Evolutionary conservation across 257 asterid species (phyloP).

Genomic region (Capsicum chinense): DNA sequence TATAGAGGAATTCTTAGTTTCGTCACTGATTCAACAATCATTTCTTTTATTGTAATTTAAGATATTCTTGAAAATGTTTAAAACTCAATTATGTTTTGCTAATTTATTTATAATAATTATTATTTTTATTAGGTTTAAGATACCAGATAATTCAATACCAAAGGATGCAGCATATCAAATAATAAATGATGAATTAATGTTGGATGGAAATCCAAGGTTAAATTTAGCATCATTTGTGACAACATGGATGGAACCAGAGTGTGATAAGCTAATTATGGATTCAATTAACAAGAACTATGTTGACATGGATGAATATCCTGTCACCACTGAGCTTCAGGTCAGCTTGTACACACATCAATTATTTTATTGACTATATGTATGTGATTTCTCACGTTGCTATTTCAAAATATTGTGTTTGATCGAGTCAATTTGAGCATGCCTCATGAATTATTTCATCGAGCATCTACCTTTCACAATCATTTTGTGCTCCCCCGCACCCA

Average conservation of each 20-base stretch:
- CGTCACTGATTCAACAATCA: background rate
- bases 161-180: constrained; percentile 44
- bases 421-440: no score
- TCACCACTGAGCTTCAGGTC: constrained; percentile 44
- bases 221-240: constrained; percentile 44
- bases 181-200: constrained; percentile 41
- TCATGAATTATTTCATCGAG: no score
- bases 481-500: no score
- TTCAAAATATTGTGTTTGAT: background rate
- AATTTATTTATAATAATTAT: background rate
- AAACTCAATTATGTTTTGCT: background rate
- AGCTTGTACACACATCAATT: background rate
- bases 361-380: background rate
- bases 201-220: constrained; percentile 42
- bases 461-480: no score
- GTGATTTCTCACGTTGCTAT: background rate
- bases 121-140: constrained; percentile 31
- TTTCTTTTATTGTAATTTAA: background rate
- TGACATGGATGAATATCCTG: constrained; percentile 45
- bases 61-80: background rate
- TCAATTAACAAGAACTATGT: constrained; percentile 40
- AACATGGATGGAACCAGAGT: constrained; percentile 46
- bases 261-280: constrained; percentile 43
- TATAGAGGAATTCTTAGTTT: background rate
- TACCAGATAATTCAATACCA: constrained; percentile 37